Percentiles rank a stretch among this genome's conserved stretches.
Conservation (phyloP, 495 filamentous ascomycete genomes). For the Aspergillus avenaceus region DNA sequence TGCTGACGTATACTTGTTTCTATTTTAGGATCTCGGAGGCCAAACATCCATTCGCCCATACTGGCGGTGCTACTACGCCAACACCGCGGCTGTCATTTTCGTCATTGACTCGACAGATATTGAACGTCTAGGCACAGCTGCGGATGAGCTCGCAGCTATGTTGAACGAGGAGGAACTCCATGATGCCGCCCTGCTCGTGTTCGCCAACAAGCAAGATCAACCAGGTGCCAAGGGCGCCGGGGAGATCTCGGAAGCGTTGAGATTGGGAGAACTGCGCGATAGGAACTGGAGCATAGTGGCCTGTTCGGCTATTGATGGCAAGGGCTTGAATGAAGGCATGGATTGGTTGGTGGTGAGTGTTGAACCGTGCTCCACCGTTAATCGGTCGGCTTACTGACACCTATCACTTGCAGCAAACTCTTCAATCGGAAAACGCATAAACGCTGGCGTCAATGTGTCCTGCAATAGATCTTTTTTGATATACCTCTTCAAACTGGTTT, state of each 20-base stretch:
- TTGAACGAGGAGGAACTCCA: conserved; percentile 92
- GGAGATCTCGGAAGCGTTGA: conserved; percentile 90
- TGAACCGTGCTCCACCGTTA: neutral
- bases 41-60: conserved; percentile 97
- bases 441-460: conserved; percentile 29
- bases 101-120: conserved; percentile 98
- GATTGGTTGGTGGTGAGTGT: conserved; percentile 93
- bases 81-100: conserved; percentile 98
- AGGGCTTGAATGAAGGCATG: conserved; percentile 94
- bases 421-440: conserved; percentile 47
- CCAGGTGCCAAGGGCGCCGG: conserved; percentile 94
- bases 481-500: conserved; percentile 22
- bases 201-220: conserved; percentile 99
- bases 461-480: conserved; percentile 37
- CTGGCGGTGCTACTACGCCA: conserved; percentile 99
- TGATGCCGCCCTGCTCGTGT: conserved; percentile 88
- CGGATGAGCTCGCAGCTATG: conserved; percentile 92
- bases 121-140: conserved; percentile 83
- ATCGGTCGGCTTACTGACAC: conserved; percentile 10
- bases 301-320: conserved; percentile 92
- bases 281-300: conserved; percentile 99
- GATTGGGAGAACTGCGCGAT: conserved; percentile 84
- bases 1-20: conserved; percentile 7
- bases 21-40: conserved; percentile 76
- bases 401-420: conserved; percentile 34